Conservation (phyloP, 768 basidiomycete genomes). For the Lactarius sanguifluus region DNA sequence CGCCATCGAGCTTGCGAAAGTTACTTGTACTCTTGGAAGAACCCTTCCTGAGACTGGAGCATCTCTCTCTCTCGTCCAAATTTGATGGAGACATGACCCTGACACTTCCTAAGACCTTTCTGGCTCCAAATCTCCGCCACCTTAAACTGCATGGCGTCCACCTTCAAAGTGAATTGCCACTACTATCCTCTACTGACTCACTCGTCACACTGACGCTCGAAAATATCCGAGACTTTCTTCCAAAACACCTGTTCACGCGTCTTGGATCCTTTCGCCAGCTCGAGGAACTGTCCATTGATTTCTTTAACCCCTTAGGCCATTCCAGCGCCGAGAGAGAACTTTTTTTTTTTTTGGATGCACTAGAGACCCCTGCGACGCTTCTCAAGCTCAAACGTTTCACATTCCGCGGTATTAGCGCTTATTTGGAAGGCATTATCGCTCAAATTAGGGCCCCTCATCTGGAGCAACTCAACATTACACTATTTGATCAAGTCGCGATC, state of each 20-base stretch:
- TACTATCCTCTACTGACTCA: neutral
- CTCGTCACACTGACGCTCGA: slow-evolving; percentile 7
- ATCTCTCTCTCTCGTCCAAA: neutral
- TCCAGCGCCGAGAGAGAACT: neutral
- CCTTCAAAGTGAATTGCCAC: neutral
- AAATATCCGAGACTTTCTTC: neutral
- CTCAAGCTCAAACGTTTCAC: neutral
- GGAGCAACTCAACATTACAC: neutral
- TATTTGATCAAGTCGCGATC: neutral
- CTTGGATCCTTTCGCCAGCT: slow-evolving; percentile 7
- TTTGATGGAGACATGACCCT: neutral
- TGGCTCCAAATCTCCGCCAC: slow-evolving; percentile 3
- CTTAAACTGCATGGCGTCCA: neutral
- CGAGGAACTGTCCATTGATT: slow-evolving; percentile 13
- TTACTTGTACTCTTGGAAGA: neutral
- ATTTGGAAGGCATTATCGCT: slow-evolving; percentile 8
- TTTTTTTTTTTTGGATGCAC: neutral
- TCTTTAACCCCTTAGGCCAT: neutral
- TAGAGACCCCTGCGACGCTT: neutral
- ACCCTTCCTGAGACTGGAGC: neutral
- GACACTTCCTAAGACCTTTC: neutral
- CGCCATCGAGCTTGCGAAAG: neutral
- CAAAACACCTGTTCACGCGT: neutral
- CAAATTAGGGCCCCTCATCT: slow-evolving; percentile 1
- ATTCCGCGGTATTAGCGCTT: neutral